Percentiles rank a stretch among this genome's conserved stretches.
These are phyloP conservation scores for Pelargonium myrrhifolium DNA, from an alignment of 441 rosid genomes.

Conservation along the genomic window DNA sequence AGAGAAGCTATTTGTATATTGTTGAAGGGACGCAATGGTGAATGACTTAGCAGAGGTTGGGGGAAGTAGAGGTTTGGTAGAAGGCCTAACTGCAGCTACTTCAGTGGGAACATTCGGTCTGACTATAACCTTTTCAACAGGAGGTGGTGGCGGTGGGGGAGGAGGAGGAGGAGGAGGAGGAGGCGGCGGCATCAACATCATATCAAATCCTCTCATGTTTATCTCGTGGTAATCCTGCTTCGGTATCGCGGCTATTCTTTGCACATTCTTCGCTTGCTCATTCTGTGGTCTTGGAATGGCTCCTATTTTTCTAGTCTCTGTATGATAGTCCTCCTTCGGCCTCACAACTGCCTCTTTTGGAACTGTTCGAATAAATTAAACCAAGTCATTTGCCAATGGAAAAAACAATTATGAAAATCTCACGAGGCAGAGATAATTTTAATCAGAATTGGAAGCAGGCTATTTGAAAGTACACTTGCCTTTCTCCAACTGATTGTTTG, in stretches of 20 bases:
- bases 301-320: constrained; percentile 30
- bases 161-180: constrained; percentile 19
- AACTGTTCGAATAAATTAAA: constrained; percentile 27
- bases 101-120: constrained; percentile 28
- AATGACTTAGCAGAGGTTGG: constrained; percentile 41
- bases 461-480: constrained; percentile 31
- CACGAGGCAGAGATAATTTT: constrained; percentile 15
- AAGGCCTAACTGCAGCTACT: constrained; percentile 20
- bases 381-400: neutral
- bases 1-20: constrained; percentile 89
- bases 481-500: constrained; percentile 27
- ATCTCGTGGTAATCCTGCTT: constrained; percentile 19
- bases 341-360: constrained; percentile 33
- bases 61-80: constrained; percentile 34
- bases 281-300: constrained; percentile 26
- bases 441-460: neutral
- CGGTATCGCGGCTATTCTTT: constrained; percentile 25
- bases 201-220: constrained; percentile 23
- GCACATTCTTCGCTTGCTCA: constrained; percentile 29
- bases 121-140: constrained; percentile 32
- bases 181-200: constrained; percentile 17
- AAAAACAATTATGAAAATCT: constrained; percentile 1
- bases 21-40: constrained; percentile 88
- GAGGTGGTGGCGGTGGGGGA: constrained; percentile 22
- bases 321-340: constrained; percentile 31